phyloP scores from a whole-genome alignment of 352 stramenopile genomes.

The Phytophthora melonis region DNA sequence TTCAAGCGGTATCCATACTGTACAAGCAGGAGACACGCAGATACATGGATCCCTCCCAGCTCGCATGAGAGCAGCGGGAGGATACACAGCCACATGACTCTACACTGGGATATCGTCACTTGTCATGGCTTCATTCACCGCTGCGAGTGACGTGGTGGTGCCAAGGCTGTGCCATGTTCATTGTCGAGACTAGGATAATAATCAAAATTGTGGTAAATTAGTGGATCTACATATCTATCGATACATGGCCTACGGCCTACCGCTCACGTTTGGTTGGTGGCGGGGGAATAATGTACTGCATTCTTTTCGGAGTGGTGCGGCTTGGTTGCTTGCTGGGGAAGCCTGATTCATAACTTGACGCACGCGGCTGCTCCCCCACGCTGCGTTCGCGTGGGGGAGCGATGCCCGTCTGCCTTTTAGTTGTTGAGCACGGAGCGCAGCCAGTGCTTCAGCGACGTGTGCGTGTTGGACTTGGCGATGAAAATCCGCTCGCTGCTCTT shows the following conservation, averaged over 20 bases:
- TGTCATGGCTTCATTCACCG: background rate
- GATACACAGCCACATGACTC: background rate
- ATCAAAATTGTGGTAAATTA: conserved; percentile 55
- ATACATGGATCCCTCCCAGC: conserved; percentile 31
- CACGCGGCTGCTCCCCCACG: conserved; percentile 16
- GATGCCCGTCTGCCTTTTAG: conserved; percentile 22
- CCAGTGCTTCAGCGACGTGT: conserved; percentile 78
- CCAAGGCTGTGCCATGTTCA: background rate
- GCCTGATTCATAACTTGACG: conserved; percentile 32
- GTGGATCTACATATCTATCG: conserved; percentile 43
- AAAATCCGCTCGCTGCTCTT: conserved; percentile 56
- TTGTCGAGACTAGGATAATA: conserved; percentile 29
- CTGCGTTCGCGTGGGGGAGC: conserved; percentile 23
- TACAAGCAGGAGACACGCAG: conserved; percentile 33
- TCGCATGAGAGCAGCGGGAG: conserved; percentile 21
- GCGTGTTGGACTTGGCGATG: conserved; percentile 75
- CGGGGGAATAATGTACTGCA: conserved; percentile 37
- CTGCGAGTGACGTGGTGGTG: background rate
- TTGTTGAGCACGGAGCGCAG: conserved; percentile 72
- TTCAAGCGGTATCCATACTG: conserved; percentile 6
- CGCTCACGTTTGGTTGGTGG: conserved; percentile 11
- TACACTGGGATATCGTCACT: background rate
- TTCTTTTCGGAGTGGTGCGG: conserved; percentile 5
- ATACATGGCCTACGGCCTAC: conserved; percentile 24
- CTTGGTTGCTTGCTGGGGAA: conserved; percentile 7